These are phyloP conservation scores for Monilinia laxa DNA, from an alignment of 2,329 filamentous ascomycete species.

Conservation along the genomic window DNA sequence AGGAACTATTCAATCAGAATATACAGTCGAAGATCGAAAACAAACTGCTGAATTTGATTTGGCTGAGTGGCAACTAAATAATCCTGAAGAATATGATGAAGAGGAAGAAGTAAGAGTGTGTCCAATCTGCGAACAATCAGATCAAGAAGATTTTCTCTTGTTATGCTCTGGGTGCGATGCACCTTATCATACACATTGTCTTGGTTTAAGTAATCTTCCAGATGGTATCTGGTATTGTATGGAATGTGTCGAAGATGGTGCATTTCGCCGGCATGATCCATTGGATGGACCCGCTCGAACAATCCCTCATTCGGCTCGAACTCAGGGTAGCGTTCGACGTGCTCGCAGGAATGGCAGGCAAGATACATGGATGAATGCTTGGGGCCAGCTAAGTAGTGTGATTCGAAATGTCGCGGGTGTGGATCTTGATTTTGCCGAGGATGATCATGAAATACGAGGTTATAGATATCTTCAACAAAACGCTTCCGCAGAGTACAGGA, in stretches of 20 bases:
- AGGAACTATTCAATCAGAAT: constrained; percentile 58
- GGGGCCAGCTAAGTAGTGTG: constrained; percentile 62
- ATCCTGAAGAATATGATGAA: constrained; percentile 61
- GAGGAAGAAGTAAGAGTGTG: constrained; percentile 70
- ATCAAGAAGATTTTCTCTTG: constrained; percentile 80
- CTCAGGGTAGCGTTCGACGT: constrained; percentile 56
- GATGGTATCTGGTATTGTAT: constrained; percentile 87
- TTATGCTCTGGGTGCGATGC: constrained; percentile 90
- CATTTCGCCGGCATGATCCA: not conserved
- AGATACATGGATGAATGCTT: constrained; percentile 86
- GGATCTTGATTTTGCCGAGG: constrained; percentile 81
- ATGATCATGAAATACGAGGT: constrained; percentile 56
- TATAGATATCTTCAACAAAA: constrained; percentile 55
- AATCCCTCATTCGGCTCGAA: constrained; percentile 38
- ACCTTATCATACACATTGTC: constrained; percentile 87
- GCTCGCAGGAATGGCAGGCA: constrained; percentile 61
- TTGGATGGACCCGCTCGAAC: constrained; percentile 6
- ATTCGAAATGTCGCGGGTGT: constrained; percentile 68
- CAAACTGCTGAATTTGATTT: constrained; percentile 89
- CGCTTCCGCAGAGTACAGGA: constrained; percentile 59
- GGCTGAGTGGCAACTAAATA: constrained; percentile 69
- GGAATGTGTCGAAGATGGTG: constrained; percentile 58
- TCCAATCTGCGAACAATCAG: constrained; percentile 76
- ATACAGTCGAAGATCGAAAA: constrained; percentile 74
- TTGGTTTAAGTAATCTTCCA: constrained; percentile 76